Percentiles rank a stretch among this genome's conserved stretches.
phyloP scores from a whole-genome alignment of 2,329 filamentous ascomycete species.

The Coniochaeta hoffmannii region DNA sequence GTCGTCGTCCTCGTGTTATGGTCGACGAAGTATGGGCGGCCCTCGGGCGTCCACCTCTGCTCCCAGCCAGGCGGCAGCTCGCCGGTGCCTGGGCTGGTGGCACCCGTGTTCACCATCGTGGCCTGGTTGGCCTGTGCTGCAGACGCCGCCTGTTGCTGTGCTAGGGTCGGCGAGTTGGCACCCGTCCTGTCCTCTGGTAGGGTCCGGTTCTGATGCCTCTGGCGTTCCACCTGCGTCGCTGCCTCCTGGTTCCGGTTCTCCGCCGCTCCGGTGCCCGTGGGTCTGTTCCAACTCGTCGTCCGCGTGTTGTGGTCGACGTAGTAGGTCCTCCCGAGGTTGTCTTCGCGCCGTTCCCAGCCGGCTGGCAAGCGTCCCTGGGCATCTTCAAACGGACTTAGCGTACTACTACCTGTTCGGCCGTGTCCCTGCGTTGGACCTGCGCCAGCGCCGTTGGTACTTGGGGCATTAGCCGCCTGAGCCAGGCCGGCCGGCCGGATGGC shows the following conservation, averaged over 20 bases:
- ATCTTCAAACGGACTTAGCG: constrained; percentile 91
- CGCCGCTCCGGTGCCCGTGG: constrained; percentile 68
- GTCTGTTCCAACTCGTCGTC: constrained; percentile 93
- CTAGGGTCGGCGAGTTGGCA: constrained; percentile 78
- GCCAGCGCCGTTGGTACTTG: constrained; percentile 26
- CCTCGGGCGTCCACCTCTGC: constrained; percentile 90
- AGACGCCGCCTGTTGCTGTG: constrained; percentile 39
- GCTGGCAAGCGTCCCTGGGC: constrained; percentile 85
- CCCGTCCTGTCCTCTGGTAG: constrained; percentile 93
- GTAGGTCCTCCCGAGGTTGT: constrained; percentile 90
- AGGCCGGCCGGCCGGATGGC: constrained; percentile 41
- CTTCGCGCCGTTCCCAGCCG: constrained; percentile 93
- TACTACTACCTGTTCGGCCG: constrained; percentile 35
- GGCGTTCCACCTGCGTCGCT: constrained; percentile 85
- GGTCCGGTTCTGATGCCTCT: constrained; percentile 91
- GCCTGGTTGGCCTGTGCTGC: constrained; percentile 46
- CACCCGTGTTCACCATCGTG: constrained; percentile 90
- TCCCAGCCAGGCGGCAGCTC: constrained; percentile 96
- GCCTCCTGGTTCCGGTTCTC: constrained; percentile 77
- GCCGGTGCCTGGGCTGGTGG: constrained; percentile 87
- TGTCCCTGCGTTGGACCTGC: constrained; percentile 10
- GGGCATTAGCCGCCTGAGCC: constrained; percentile 25
- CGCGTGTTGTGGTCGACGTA: constrained; percentile 98
- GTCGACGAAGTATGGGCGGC: constrained; percentile 92
- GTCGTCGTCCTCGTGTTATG: constrained; percentile 97